These are phyloP conservation scores for Kwoniella bestiolae DNA, from an alignment of 768 basidiomycete species.

Conservation along the genomic window DNA sequence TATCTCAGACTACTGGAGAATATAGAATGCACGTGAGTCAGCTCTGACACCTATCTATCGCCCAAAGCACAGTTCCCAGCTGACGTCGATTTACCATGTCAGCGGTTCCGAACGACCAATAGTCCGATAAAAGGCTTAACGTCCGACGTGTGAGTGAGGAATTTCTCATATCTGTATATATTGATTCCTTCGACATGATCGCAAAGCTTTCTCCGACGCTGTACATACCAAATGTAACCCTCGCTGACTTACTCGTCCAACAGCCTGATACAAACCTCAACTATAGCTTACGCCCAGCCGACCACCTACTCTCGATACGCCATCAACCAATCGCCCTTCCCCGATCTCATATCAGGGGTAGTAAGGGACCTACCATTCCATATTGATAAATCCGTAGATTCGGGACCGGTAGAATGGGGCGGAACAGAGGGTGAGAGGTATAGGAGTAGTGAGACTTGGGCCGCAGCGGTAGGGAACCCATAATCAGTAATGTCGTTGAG, in stretches of 20 bases:
- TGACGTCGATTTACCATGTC: conserved; percentile 1
- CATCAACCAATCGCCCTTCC: conserved; percentile 61
- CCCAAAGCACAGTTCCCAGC: not conserved
- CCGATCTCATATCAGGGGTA: conserved; percentile 34
- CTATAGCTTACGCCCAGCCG: conserved; percentile 66
- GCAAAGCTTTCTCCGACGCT: not conserved
- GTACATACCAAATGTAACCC: not conserved
- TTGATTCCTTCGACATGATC: not conserved
- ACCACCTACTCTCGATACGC: conserved; percentile 68
- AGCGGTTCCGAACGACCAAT: conserved; percentile 72
- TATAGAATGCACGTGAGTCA: conserved; percentile 72
- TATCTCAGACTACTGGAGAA: conserved; percentile 29
- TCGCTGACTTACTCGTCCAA: conserved; percentile 55
- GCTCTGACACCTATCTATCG: not conserved
- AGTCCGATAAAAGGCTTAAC: conserved; percentile 86
- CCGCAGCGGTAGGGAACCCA: too few species aligned
- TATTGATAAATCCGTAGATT: conserved; percentile 17
- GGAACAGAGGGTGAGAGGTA: conserved; percentile 22
- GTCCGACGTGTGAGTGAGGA: conserved; percentile 42
- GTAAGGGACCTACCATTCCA: conserved; percentile 36
- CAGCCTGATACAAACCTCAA: conserved; percentile 75
- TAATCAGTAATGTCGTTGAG: too few species aligned
- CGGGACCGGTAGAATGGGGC: conserved; percentile 29
- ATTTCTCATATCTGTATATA: conserved; percentile 56
- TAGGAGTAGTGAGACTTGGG: conserved; percentile 26